Evolutionary conservation across 2,329 filamentous ascomycete species (phyloP).

Genomic region (Mycosphaerelloides madeirae): DNA sequence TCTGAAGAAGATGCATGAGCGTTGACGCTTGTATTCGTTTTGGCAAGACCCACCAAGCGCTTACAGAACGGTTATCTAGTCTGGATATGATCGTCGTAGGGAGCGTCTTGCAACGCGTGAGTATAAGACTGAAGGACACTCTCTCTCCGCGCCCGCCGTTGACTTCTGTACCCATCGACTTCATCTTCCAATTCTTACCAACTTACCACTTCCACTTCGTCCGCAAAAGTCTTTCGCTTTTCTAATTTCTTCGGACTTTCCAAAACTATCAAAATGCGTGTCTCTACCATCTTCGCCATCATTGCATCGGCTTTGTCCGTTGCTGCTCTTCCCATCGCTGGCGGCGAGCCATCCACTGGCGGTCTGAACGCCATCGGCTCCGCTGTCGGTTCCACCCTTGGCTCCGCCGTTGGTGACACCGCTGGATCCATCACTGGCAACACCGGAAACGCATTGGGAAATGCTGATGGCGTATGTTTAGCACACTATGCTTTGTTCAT

Average conservation of each 20-base stretch:
- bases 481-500: too few relatives aligned
- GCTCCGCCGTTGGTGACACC: conserved; percentile 3
- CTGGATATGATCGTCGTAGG: background rate
- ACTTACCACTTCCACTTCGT: background rate
- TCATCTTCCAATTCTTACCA: background rate
- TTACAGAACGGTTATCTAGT: too few relatives aligned
- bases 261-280: conserved; percentile 6
- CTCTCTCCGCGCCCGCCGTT: background rate
- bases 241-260: background rate
- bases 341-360: background rate
- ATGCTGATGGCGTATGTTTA: background rate
- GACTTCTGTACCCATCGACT: background rate
- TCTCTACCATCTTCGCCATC: conserved; percentile 11
- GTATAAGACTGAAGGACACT: background rate
- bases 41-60: too few relatives aligned
- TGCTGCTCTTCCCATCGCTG: conserved; percentile 1
- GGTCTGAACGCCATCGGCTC: background rate
- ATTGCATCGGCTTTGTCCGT: conserved; percentile 7
- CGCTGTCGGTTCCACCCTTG: conserved; percentile 1
- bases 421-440: conserved; percentile 2
- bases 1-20: too few relatives aligned
- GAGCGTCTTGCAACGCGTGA: background rate
- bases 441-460: background rate
- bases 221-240: background rate
- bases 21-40: too few relatives aligned